phyloP scores from a whole-genome alignment of 2,329 filamentous ascomycete genomes.

The Paecilomyces niveus region DNA sequence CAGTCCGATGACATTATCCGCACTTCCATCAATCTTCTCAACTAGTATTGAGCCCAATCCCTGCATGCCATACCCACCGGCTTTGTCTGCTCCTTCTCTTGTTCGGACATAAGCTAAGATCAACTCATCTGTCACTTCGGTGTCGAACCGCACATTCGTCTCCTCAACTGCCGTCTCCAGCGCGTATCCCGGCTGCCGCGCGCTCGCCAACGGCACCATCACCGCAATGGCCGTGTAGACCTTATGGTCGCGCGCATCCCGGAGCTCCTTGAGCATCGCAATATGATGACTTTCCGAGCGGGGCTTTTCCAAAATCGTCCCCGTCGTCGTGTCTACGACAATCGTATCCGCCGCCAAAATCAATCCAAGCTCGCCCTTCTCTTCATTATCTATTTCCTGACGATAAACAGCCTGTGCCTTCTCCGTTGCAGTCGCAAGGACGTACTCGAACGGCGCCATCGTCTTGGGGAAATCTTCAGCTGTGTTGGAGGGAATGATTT shows the following conservation, averaged over 20 bases:
- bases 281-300: slow-evolving; percentile 73
- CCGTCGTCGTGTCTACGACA: slow-evolving; percentile 63
- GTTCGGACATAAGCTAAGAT: slow-evolving; percentile 63
- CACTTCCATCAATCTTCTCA: slow-evolving; percentile 79
- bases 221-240: slow-evolving; percentile 80
- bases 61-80: slow-evolving; percentile 91
- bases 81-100: slow-evolving; percentile 90
- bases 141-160: slow-evolving; percentile 82
- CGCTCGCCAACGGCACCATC: slow-evolving; percentile 75
- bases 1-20: slow-evolving; percentile 91
- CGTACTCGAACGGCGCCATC: slow-evolving; percentile 82
- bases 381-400: slow-evolving; percentile 49
- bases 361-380: slow-evolving; percentile 64
- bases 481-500: slow-evolving; percentile 74
- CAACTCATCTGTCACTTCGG: slow-evolving; percentile 68
- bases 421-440: slow-evolving; percentile 72
- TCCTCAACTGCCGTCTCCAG: slow-evolving; percentile 79
- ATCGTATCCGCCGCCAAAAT: slow-evolving; percentile 90
- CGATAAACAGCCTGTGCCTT: slow-evolving; percentile 73
- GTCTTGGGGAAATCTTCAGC: slow-evolving; percentile 80
- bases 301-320: slow-evolving; percentile 86
- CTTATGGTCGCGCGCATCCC: slow-evolving; percentile 70
- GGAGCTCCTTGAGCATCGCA: slow-evolving; percentile 71
- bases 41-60: slow-evolving; percentile 80
- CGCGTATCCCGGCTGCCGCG: slow-evolving; percentile 76